Percentiles rank a stretch among this genome's conserved stretches.
Evolutionary conservation across 169 alveolate species (phyloP).

Genomic region (Cryptosporidium canis): DNA sequence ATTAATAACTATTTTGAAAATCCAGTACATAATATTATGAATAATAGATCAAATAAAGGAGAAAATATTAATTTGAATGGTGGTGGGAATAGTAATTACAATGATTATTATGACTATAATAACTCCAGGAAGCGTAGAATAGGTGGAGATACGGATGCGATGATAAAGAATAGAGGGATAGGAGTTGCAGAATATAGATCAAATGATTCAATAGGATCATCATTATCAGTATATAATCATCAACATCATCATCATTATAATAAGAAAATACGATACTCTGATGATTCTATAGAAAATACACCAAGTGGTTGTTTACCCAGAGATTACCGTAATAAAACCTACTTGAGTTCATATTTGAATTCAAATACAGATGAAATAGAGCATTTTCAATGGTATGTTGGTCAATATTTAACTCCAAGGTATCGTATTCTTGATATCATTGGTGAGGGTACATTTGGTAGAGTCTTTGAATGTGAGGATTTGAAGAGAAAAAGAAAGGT

Average conservation of each 20-base stretch:
- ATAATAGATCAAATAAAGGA: too few species aligned
- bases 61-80: too few species aligned
- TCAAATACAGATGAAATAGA: conserved; percentile 46
- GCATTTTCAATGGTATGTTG: conserved; percentile 37
- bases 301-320: not conserved
- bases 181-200: not conserved
- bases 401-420: conserved; percentile 59
- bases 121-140: conserved; percentile 3
- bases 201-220: conserved; percentile 17
- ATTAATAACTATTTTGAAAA: too few species aligned
- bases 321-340: not conserved
- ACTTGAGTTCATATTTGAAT: not conserved
- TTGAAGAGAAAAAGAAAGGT: conserved; percentile 79
- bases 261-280: not conserved
- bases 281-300: conserved; percentile 1
- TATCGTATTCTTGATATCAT: conserved; percentile 87
- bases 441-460: conserved; percentile 99
- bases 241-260: not conserved
- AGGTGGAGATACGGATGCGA: not conserved
- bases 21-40: too few species aligned
- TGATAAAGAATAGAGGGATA: conserved; percentile 1
- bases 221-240: too few species aligned
- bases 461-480: conserved; percentile 92
- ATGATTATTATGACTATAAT: conserved; percentile 18
- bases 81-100: not conserved